Conservation (phyloP, 768 basidiomycete genomes). For the Artomyces pyxidatus region DNA sequence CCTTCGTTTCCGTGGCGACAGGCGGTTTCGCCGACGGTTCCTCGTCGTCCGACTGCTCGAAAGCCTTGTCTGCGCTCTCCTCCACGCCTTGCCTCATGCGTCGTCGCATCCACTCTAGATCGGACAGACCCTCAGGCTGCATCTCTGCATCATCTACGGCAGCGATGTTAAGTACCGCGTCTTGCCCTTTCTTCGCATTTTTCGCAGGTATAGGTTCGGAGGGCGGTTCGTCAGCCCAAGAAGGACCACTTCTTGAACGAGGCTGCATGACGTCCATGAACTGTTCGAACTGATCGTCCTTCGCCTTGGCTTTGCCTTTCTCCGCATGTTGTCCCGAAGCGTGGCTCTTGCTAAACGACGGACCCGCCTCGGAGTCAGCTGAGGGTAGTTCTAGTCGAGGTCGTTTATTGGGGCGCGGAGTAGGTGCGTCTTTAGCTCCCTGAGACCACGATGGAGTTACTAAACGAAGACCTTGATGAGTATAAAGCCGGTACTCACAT, state of each 20-base stretch:
- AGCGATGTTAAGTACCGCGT: neutral
- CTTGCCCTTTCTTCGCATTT: constrained; percentile 16
- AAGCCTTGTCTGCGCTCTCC: constrained; percentile 37
- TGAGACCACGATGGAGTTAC: constrained; percentile 21
- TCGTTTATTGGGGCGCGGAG: constrained; percentile 63
- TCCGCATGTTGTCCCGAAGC: neutral
- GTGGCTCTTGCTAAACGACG: constrained; percentile 7
- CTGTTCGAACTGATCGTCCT: constrained; percentile 41
- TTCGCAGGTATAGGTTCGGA: constrained; percentile 1
- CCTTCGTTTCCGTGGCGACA: constrained; percentile 6
- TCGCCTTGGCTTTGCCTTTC: constrained; percentile 17
- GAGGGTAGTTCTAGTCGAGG: constrained; percentile 36
- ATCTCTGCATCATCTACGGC: constrained; percentile 19
- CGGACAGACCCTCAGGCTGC: constrained; percentile 38
- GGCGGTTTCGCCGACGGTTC: constrained; percentile 13
- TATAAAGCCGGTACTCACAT: constrained; percentile 42
- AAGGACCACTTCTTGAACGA: constrained; percentile 44
- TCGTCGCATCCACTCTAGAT: constrained; percentile 68
- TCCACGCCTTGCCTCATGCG: constrained; percentile 44
- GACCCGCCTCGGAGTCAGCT: constrained; percentile 18
- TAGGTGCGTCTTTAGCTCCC: constrained; percentile 63
- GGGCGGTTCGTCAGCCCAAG: constrained; percentile 51
- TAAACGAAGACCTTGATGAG: neutral
- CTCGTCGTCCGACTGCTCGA: constrained; percentile 58
- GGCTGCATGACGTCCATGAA: constrained; percentile 74